Evolutionary conservation across 1,284 basidiomycete species (phyloP).

Genomic region (Hypsizygus ulmarius): DNA sequence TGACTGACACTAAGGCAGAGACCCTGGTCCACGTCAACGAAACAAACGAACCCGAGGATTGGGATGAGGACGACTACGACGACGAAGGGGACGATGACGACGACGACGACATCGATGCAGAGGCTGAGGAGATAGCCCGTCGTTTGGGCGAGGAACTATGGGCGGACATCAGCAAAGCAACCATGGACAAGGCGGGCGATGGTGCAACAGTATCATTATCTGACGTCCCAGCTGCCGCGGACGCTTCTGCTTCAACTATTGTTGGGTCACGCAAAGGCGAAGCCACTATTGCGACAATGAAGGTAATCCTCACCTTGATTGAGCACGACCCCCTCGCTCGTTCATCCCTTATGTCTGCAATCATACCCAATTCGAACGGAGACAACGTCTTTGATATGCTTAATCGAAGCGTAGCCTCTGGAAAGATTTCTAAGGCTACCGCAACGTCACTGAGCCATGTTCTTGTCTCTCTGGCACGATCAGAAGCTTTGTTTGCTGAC

Average conservation of each 20-base stretch:
- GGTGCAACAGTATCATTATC: constrained; percentile 16
- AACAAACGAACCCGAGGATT: constrained; percentile 33
- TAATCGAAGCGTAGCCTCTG: constrained; percentile 43
- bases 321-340: constrained; percentile 54
- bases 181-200: constrained; percentile 39
- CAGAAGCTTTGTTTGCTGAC: constrained; percentile 59
- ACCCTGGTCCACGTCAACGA: constrained; percentile 7
- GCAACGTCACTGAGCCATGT: constrained; percentile 56
- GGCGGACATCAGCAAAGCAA: constrained; percentile 67
- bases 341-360: constrained; percentile 46
- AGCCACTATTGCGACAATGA: constrained; percentile 59
- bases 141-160: constrained; percentile 66
- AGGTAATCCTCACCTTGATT: constrained; percentile 54
- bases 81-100: constrained; percentile 51
- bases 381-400: constrained; percentile 56
- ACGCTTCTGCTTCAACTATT: background rate
- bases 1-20: constrained; percentile 11
- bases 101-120: constrained; percentile 64
- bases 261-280: constrained; percentile 41
- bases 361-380: constrained; percentile 45
- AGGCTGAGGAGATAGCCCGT: constrained; percentile 68
- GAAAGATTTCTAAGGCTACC: constrained; percentile 47
- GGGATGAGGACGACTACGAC: constrained; percentile 42
- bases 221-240: constrained; percentile 4
- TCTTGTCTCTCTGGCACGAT: constrained; percentile 60